Base-by-base conservation (phyloP, 2,329 filamentous ascomycete species). In the Fusarium camptoceras region DNA sequence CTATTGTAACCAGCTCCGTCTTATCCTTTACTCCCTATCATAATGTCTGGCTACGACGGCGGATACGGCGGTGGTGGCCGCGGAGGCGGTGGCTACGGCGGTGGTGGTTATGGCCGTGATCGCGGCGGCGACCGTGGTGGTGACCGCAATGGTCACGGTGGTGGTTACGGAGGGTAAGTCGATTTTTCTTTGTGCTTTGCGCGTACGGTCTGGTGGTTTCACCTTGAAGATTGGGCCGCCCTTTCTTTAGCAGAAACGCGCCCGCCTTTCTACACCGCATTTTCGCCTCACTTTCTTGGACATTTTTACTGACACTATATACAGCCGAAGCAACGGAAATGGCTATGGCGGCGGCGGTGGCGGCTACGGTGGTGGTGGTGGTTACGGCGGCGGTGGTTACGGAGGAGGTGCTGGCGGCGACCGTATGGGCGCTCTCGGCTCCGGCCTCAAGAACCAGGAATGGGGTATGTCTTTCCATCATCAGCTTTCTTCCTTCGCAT, bases 391-490 rank as follows among this genome's bases (percentile, higher is more conserved):
- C 24, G 79, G 81, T 43, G 78, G 78, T 41, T 78, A 77, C 43
- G 77, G 76, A 69, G 82, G 87, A 59, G 89, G 87, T 71, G 91
- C 87, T 73, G 93, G 94, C 73, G 94, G 95, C 81, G 96, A 99
- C 83, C 91, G 93, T 76, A 99, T 99, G 96, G 92, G 90, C 75
- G 91, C 92, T 81, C 92, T 99, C 69, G 96, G 96, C 76, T 87
- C 94, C 70, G 90, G 91, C 75, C 86, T 99, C 73, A 95, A 97
- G 85, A 89, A 91, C 77, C 96, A 97, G 79, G 86, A 90, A 70
- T 99, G 93, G 92, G 93, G 93, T 95, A 84, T 81, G 92, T 82
- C 91, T 64, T 70, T 64, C 31, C 11, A 44, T 65, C 27, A 39
- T 64, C 53, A 64, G 55, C 68, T 70, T 76, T 78, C 73, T 80